Conservation (phyloP, 2,329 filamentous ascomycete species). For the Xenosphaeropsis pyriputrescens region DNA sequence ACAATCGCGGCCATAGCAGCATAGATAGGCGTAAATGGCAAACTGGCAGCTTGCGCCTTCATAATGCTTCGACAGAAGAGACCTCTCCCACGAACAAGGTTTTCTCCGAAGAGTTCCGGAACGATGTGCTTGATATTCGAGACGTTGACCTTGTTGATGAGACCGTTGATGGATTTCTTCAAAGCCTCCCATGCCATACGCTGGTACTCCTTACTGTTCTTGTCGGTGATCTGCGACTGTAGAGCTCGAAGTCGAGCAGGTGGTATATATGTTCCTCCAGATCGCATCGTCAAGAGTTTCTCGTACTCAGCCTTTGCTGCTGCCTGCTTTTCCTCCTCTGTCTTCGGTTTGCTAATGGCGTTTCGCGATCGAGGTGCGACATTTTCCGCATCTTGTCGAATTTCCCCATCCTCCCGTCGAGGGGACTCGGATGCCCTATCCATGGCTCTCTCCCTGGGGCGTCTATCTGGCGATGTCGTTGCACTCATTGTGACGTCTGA, state of each 20-base stretch:
- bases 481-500: not conserved
- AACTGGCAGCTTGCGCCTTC: slow-evolving; percentile 92
- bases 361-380: slow-evolving; percentile 5
- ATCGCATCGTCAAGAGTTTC: slow-evolving; percentile 82
- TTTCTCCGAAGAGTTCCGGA: slow-evolving; percentile 89
- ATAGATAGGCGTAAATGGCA: slow-evolving; percentile 93
- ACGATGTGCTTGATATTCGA: slow-evolving; percentile 97
- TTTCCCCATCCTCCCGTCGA: slow-evolving; percentile 5
- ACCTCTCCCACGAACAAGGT: slow-evolving; percentile 78
- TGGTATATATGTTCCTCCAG: slow-evolving; percentile 91
- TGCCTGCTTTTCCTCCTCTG: slow-evolving; percentile 75
- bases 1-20: slow-evolving; percentile 92
- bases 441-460: slow-evolving; percentile 4
- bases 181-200: slow-evolving; percentile 98
- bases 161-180: slow-evolving; percentile 96
- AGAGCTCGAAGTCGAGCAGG: slow-evolving; percentile 80
- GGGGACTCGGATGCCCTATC: slow-evolving; percentile 7
- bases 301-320: slow-evolving; percentile 87
- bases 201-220: slow-evolving; percentile 92
- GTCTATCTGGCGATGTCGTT: slow-evolving; percentile 3
- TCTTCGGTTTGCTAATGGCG: slow-evolving; percentile 21
- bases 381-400: no score
- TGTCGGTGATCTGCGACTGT: slow-evolving; percentile 94
- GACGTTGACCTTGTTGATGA: slow-evolving; percentile 98
- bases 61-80: slow-evolving; percentile 93